A percentile compares a stretch with the other conserved stretches of the same genome.
Conservation (phyloP, 306 rosid genomes). For the Mucuna pruriens region DNA sequence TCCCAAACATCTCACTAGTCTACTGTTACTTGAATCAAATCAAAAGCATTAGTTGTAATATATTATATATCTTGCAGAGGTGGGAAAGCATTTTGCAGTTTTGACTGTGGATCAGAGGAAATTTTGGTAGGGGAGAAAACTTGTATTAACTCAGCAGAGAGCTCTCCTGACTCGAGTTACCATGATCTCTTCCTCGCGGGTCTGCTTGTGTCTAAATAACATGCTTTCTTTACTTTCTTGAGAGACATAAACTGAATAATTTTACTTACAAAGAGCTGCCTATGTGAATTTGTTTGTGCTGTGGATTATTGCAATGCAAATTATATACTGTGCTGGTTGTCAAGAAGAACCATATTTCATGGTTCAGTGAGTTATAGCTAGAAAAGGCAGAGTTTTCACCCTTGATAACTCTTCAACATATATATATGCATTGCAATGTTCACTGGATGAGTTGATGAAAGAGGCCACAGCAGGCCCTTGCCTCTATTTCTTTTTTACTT, state of each 20-base stretch:
- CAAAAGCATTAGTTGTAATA: constrained; percentile 28
- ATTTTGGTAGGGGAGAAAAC: constrained; percentile 51
- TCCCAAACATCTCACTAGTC: constrained; percentile 8
- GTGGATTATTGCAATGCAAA: constrained; percentile 50
- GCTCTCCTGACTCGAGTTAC: constrained; percentile 69
- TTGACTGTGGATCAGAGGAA: constrained; percentile 55
- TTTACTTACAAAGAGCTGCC: constrained; percentile 48
- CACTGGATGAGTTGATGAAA: constrained; percentile 59
- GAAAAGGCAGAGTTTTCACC: constrained; percentile 30
- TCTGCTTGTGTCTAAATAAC: constrained; percentile 50
- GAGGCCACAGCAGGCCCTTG: constrained; percentile 65
- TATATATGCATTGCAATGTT: constrained; percentile 43
- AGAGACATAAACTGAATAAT: constrained; percentile 41
- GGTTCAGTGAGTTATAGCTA: constrained; percentile 43
- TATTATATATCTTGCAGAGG: constrained; percentile 48
- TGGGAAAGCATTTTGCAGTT: constrained; percentile 75
- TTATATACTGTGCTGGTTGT: constrained; percentile 39
- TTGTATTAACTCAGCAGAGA: constrained; percentile 44
- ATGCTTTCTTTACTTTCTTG: constrained; percentile 28
- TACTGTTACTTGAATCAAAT: neutral
- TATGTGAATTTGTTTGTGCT: constrained; percentile 53
- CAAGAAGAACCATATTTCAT: constrained; percentile 42
- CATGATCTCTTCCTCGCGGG: constrained; percentile 67
- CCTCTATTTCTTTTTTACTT: neutral
- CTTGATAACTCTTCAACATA: constrained; percentile 21